Evolutionary conservation across 169 alveolate species (phyloP).

Genomic region (Babesia gibsoni): DNA sequence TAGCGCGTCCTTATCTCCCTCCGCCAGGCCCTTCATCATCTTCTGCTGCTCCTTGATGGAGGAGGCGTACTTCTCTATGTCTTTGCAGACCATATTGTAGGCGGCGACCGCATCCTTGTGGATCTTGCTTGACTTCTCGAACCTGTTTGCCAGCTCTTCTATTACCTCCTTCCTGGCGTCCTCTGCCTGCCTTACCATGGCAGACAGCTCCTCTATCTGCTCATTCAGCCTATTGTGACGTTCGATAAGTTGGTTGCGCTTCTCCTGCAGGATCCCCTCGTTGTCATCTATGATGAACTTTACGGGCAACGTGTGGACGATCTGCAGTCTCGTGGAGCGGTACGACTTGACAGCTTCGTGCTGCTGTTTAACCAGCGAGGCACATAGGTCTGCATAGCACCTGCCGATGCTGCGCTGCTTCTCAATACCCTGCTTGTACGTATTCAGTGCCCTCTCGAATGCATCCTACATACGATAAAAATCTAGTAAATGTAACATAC

Average conservation of each 20-base stretch:
- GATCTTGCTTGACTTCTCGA: not conserved
- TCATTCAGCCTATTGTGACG: constrained; percentile 2
- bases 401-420: not conserved
- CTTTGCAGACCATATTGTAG: constrained; percentile 14
- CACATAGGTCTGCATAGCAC: not conserved
- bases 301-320: constrained; percentile 57
- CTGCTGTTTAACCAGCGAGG: constrained; percentile 34
- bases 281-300: constrained; percentile 38
- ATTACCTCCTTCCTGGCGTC: constrained; percentile 11
- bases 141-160: constrained; percentile 17
- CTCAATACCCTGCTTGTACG: not conserved
- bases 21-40: not conserved
- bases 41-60: constrained; percentile 4
- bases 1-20: constrained; percentile 17
- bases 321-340: constrained; percentile 31
- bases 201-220: constrained; percentile 22
- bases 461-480: not conserved
- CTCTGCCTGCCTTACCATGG: constrained; percentile 13
- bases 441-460: not conserved
- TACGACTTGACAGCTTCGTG: constrained; percentile 42
- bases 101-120: constrained; percentile 40
- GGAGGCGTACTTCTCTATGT: not conserved
- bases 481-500: not conserved
- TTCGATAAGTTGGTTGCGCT: constrained; percentile 21
- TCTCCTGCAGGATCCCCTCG: constrained; percentile 1